Base-by-base conservation (phyloP, 1,139 yeast genomes). In the Suzukiozyma palmioleophila region DNA sequence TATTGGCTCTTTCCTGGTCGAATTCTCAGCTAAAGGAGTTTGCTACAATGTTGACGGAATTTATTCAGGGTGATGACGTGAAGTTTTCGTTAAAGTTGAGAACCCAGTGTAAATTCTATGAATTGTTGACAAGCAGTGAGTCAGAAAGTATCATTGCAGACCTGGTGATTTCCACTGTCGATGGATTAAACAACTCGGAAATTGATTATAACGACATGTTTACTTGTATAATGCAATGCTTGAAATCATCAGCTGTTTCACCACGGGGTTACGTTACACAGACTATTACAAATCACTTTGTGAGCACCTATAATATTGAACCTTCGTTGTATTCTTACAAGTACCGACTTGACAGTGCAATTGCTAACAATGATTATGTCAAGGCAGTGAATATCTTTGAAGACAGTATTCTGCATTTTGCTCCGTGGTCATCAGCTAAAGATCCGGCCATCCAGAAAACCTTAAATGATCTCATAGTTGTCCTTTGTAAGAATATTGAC, bases 391-490 rank as follows among this genome's bases (percentile, higher is more conserved):
- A 57, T 14, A 44, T 66, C 8, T 70, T 67, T 41, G 61, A 64
- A 13, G 61, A 62, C 35, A 66, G 73, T 46, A 37, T 64, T 10
- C 44, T 45, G 6, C 43, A 52, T 2, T 44, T 48, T 11, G 47
- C 51, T 2, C 55, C 59, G 25, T 71, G 76, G 76, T 44, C 59
- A 3, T 51, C 54, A 7, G 55, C 52, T 11, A 32, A 44, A 2
- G 68, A 66, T 36, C 74, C 74, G 1, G 41, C 56, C 1, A 46
- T 63, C 7, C 43, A 52, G 7, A 50, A 49, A 9, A 60, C 74
- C 0, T 51, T 71, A 39, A 69, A 66, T 46, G 57, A 60, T 34
- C 51, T 71, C 32, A 57, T 69, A 13, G 51, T 60, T 3, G 32
- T 54, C 1, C 32, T 58, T 2, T 54, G 66, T 41, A 25, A 46